Base-by-base conservation (phyloP, 805 yeast species). In the Pichia deserticola region DNA sequence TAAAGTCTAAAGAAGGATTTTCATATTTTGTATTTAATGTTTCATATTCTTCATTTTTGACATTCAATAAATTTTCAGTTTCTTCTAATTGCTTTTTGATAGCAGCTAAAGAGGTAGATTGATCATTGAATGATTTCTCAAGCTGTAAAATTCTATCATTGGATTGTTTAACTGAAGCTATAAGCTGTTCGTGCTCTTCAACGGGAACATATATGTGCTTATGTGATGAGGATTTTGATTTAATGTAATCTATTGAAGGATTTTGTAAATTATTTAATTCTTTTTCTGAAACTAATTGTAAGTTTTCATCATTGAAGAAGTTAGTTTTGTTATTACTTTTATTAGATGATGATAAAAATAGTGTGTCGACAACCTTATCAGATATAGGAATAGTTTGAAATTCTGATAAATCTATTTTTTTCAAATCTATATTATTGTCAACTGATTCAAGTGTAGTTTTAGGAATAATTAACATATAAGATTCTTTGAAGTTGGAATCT, bases 1-100 rank as follows among this genome's bases (percentile, higher is more conserved):
- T 36, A 48, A 58, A 54, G 36, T 57, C 57, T 35, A 46, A 38
- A 40, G 51, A 56, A 32, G 79, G 78, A 7, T 54, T 51, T 9
- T 54, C 57, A 25, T 57, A n/a, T 44, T 48, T 47, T 10, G 28
- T 25, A 30, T 56, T 53, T 10, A 38, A 11, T 15, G 11, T 9
- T 5, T 11, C 20, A 20, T 25, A 33, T 25, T 36, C 47, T 9
- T 30, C 1, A 30, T 30, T 6, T 30, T 30, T 30, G 32, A 30
- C 39, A 13, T 29, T 27, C 32, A 30, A 30, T 30, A 7, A 9
- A 30, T 30, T 30, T 30, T 30, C 32, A 30, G 13, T 35, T 35
- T 35, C 10, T 35, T 20, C 20, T 20, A 20, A 20, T 20, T 20
- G 20, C 20, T 20, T 20, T 20, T 20, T 20, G 20, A 20, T 20